phyloP scores from a whole-genome alignment of 2,329 filamentous ascomycete genomes.

The Penicillium sp. region DNA sequence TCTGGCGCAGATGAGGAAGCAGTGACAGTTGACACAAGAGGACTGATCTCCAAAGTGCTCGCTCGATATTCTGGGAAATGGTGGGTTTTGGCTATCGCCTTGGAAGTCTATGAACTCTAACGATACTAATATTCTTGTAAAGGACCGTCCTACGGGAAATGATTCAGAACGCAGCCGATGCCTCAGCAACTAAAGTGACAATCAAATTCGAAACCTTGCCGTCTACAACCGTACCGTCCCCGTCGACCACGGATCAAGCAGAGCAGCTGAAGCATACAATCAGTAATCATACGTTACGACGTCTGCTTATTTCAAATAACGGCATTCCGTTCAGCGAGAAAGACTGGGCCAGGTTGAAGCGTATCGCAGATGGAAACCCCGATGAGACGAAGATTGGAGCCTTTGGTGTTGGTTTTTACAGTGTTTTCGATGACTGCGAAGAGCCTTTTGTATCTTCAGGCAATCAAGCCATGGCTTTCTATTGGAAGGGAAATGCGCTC shows the following conservation, averaged over 20 bases:
- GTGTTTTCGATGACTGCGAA: slow-evolving; percentile 95
- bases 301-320: slow-evolving; percentile 88
- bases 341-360: slow-evolving; percentile 88
- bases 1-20: slow-evolving; percentile 90
- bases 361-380: slow-evolving; percentile 97
- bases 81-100: slow-evolving; percentile 41
- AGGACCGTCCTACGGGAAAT: slow-evolving; percentile 73
- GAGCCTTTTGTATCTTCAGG: slow-evolving; percentile 95
- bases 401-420: slow-evolving; percentile 98
- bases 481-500: slow-evolving; percentile 97
- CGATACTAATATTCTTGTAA: background rate
- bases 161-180: slow-evolving; percentile 97
- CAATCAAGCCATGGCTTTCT: slow-evolving; percentile 91
- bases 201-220: slow-evolving; percentile 90
- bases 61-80: slow-evolving; percentile 96
- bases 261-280: slow-evolving; percentile 75
- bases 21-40: slow-evolving; percentile 94
- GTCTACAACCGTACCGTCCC: slow-evolving; percentile 66
- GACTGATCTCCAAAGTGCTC: slow-evolving; percentile 94
- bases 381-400: slow-evolving; percentile 99
- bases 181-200: slow-evolving; percentile 78
- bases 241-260: slow-evolving; percentile 60
- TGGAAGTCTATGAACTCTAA: too few species aligned
- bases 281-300: slow-evolving; percentile 75
- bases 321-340: slow-evolving; percentile 80